A percentile compares a stretch with the other conserved stretches of the same genome.
Conservation (phyloP, 2,329 filamentous ascomycete genomes). For the Ophiosphaerella herpotricha region DNA sequence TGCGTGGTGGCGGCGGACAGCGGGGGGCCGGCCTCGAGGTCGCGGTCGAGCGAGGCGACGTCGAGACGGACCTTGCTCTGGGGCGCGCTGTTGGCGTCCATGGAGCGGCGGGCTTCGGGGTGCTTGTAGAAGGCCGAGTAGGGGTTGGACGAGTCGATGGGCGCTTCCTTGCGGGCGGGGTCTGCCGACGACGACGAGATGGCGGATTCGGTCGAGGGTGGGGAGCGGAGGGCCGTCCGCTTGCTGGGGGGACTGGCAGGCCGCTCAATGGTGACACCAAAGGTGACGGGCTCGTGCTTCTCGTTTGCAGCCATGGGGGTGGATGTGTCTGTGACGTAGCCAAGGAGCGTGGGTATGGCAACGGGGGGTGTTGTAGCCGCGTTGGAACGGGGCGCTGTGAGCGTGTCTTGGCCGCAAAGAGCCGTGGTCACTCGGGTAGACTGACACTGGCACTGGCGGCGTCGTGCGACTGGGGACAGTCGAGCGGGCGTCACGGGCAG, state of each 20-base stretch:
- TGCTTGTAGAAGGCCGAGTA: conserved; percentile 56
- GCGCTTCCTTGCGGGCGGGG: conserved; percentile 33
- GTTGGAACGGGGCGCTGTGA: conserved; percentile 8
- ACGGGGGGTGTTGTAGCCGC: no score
- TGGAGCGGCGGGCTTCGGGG: conserved; percentile 49
- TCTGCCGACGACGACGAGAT: conserved; percentile 42
- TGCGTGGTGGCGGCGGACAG: conserved; percentile 47
- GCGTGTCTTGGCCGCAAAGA: conserved; percentile 2
- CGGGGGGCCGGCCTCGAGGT: conserved; percentile 45
- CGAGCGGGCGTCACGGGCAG: conserved; percentile 4
- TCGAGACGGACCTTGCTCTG: conserved; percentile 41
- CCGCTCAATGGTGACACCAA: conserved; percentile 49
- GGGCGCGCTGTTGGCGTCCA: conserved; percentile 35
- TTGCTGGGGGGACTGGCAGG: conserved; percentile 23
- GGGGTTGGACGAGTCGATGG: conserved; percentile 45
- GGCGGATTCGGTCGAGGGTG: conserved; percentile 40
- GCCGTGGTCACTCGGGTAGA: background rate
- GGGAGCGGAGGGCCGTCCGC: conserved; percentile 30
- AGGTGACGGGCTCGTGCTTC: conserved; percentile 44
- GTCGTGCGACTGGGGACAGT: background rate
- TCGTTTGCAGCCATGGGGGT: conserved; percentile 29
- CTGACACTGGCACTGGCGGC: background rate
- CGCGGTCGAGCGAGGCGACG: conserved; percentile 43
- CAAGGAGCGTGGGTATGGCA: conserved; percentile 4
- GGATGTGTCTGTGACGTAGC: conserved; percentile 18